phyloP scores from a whole-genome alignment of 208 protist genomes.

The Wallacemonas sp. region DNA sequence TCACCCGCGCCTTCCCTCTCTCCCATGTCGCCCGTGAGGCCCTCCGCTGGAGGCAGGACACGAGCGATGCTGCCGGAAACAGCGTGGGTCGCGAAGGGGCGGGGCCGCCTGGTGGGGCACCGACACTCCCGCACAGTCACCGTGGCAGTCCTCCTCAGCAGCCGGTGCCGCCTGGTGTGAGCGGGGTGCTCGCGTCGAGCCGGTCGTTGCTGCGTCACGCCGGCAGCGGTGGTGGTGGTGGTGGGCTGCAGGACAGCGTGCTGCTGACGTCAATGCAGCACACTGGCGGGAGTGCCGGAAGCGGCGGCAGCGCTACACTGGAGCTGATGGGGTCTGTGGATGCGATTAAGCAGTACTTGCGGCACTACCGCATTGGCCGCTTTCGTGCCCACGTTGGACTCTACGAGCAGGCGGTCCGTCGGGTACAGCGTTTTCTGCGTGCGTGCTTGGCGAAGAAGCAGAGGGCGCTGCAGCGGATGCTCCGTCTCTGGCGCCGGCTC shows the following conservation, averaged over 20 bases:
- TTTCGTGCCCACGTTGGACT: slow-evolving; percentile 20
- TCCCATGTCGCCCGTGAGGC: background rate
- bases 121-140: no score
- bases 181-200: no score
- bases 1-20: slow-evolving; percentile 54
- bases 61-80: background rate
- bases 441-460: slow-evolving; percentile 49
- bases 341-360: slow-evolving; percentile 17
- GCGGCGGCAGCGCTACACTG: background rate
- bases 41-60: slow-evolving; percentile 1
- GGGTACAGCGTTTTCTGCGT: slow-evolving; percentile 76
- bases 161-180: no score
- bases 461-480: slow-evolving; percentile 64
- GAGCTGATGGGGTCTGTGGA: slow-evolving; percentile 20
- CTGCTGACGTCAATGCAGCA: background rate
- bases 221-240: background rate
- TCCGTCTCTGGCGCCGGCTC: slow-evolving; percentile 54
- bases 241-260: background rate
- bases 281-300: background rate
- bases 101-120: no score
- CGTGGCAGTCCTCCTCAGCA: no score
- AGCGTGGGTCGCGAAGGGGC: no score
- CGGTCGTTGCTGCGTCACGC: no score
- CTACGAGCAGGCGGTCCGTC: slow-evolving; percentile 34
- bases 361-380: slow-evolving; percentile 30